Base-by-base conservation (phyloP, 169 alveolate genomes). In the Cryptosporidium tyzzeri region DNA sequence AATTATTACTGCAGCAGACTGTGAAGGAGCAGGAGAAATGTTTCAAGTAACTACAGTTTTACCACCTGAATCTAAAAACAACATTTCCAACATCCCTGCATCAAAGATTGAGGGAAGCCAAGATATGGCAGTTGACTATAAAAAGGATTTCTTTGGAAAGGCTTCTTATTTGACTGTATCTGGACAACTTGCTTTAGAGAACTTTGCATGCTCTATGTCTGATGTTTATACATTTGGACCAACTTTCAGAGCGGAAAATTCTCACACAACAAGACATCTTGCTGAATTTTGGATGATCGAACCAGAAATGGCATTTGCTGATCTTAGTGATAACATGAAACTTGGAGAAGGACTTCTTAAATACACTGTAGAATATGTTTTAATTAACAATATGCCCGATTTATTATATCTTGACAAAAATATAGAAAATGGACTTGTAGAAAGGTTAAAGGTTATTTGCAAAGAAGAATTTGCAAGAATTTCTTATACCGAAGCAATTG, bases 231-330 rank as follows among this genome's bases (percentile, higher is more conserved):
- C 98, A n/a, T 98, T 98, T 91, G 99, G 99, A 0, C 99, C 99
- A 2, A 98, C 99, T 3, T 99, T 99, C 94, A 93, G 99, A 92
- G 99, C 99, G 3, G 99, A 99, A 92, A 97, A 96, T 92, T 97
- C 99, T 26, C 99, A 97, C 87, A 97, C 99, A 0, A 85, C 96
- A 29, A 93, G 99, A 85, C 99, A 98, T 92, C 92, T 98, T 61
- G 99, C 99, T 9, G 99, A 99, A 91, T 99, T 99, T 93, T 99
- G 99, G 99, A 99, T 99, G 99, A 97, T 99, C 45, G 99, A 99
- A 92, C 99, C 99, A 16, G 99, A 99, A 94, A 93, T 96, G 93
- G 99, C 96, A 48, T 98, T 97, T 93, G 98, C 98, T 31, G 99
- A 97, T 70, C 92, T 98, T 35, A 94, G 92, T 37, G 99, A 95